Base-by-base conservation (phyloP, 805 yeast species). In the Kuraishia cidri region DNA sequence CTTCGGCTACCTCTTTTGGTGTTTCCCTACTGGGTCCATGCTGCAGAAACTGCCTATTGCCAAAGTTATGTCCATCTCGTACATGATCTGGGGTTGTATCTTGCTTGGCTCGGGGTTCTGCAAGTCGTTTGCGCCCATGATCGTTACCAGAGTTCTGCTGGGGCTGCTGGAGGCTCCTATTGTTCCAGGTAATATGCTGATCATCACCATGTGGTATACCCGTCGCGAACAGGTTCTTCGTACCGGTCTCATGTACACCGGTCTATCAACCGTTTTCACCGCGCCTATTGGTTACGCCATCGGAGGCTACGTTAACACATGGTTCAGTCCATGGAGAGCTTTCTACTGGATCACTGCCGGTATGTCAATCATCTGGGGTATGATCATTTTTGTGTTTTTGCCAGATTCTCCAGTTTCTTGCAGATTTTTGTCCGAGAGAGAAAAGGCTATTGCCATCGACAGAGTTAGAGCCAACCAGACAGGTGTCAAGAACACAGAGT, bases 1-100 rank as follows among this genome's bases (percentile, higher is more conserved):
- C 45, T 49, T 79, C 26, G 88, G 85, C 2, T 81, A 79, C 48
- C 50, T 80, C 29, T 61, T 60, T 11, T 73, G 71, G 43, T 78
- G 74, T 40, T 56, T 69, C 33, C 79, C 79, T 2, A 66, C 72
- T 29, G 54, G 41, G 26, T 43, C 46, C 22, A 13, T 52, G 9
- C 42, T 59, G 25, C 66, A 59, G 37, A 56, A 42, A 29, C 45
- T 51, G 15, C 64, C 66, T 3, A 48, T 59, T 28, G 50, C 53
- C 7, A 60, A 53, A 34, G 58, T 58, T 21, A 47, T 70, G 29
- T 42, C 59, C 3, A 40, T 39, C 11, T 47, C 63, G 37, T 52
- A 64, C 13, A 40, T 61, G 9, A 24, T 60, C 3, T 74, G 81
- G 81, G 64, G 72, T 2, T 34, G 63, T 5, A 48, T 70, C 18